Percentiles rank a stretch among this genome's conserved stretches.
Evolutionary conservation across 345 rosid genomes (phyloP).

Genomic region (Aquilaria malaccensis): DNA sequence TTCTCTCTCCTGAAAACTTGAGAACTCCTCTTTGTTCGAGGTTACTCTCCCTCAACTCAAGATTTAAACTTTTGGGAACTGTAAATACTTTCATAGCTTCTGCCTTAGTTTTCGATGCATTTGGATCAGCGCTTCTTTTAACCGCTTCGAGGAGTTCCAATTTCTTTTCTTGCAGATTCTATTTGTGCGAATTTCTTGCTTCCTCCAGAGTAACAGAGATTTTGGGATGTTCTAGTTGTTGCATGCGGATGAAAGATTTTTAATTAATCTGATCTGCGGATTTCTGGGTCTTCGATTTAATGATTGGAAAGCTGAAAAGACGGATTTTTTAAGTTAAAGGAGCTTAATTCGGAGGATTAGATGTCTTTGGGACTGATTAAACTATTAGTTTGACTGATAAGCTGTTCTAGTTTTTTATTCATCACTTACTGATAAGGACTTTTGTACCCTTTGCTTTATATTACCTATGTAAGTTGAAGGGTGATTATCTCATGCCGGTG

Average conservation of each 20-base stretch:
- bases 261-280: conserved; percentile 14
- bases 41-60: not conserved
- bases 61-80: conserved; percentile 8
- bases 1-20: conserved; percentile 9
- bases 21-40: conserved; percentile 14
- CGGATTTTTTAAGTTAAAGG: conserved; percentile 8
- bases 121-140: conserved; percentile 19
- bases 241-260: not conserved
- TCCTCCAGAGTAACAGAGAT: not conserved
- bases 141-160: conserved; percentile 12
- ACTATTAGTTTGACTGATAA: conserved; percentile 24
- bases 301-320: conserved; percentile 19
- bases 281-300: conserved; percentile 16
- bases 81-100: not conserved
- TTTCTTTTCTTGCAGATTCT: conserved; percentile 6
- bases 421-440: conserved; percentile 21
- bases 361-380: conserved; percentile 21
- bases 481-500: conserved; percentile 17
- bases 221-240: not conserved
- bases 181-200: not conserved
- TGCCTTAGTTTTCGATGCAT: conserved; percentile 14
- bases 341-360: conserved; percentile 20
- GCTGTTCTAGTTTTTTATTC: conserved; percentile 1
- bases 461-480: conserved; percentile 1
- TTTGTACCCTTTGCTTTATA: conserved; percentile 4